A percentile compares a stretch with the other conserved stretches of the same genome.
These are phyloP conservation scores for Scutellaria minor DNA, from an alignment of 257 asterid genomes.

Conservation along the genomic window DNA sequence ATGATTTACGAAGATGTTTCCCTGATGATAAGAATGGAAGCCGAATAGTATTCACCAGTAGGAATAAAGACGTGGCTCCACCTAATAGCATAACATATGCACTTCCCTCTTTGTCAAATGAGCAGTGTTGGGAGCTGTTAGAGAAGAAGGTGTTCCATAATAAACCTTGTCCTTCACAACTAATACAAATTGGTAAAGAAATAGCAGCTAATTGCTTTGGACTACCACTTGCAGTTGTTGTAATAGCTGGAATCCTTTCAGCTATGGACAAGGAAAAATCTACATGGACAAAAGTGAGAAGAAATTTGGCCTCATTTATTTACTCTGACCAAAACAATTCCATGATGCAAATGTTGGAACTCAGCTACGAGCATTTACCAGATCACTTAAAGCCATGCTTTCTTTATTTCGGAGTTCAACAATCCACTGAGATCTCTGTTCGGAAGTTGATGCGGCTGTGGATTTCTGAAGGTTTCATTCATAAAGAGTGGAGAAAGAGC, in stretches of 20 bases:
- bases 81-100: background rate
- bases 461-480: slow-evolving; percentile 46
- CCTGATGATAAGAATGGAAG: slow-evolving; percentile 41
- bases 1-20: slow-evolving; percentile 10
- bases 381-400: slow-evolving; percentile 45
- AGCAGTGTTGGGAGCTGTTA: slow-evolving; percentile 45
- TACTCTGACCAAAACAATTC: background rate
- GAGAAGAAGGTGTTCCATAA: slow-evolving; percentile 37
- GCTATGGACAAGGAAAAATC: slow-evolving; percentile 13
- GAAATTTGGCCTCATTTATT: slow-evolving; percentile 22
- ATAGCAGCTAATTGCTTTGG: slow-evolving; percentile 42
- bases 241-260: slow-evolving; percentile 47
- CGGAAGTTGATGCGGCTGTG: slow-evolving; percentile 33
- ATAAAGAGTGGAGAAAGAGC: slow-evolving; percentile 1
- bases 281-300: slow-evolving; percentile 36
- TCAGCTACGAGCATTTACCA: slow-evolving; percentile 44
- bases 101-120: slow-evolving; percentile 23
- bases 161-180: slow-evolving; percentile 32
- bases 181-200: slow-evolving; percentile 25
- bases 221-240: slow-evolving; percentile 47
- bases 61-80: slow-evolving; percentile 31
- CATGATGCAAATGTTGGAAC: slow-evolving; percentile 31
- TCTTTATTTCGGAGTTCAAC: slow-evolving; percentile 43
- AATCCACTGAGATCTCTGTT: slow-evolving; percentile 23
- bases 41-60: slow-evolving; percentile 45